phyloP scores from a whole-genome alignment of 139 green algal genomes.

The Micractinium conductrix region DNA sequence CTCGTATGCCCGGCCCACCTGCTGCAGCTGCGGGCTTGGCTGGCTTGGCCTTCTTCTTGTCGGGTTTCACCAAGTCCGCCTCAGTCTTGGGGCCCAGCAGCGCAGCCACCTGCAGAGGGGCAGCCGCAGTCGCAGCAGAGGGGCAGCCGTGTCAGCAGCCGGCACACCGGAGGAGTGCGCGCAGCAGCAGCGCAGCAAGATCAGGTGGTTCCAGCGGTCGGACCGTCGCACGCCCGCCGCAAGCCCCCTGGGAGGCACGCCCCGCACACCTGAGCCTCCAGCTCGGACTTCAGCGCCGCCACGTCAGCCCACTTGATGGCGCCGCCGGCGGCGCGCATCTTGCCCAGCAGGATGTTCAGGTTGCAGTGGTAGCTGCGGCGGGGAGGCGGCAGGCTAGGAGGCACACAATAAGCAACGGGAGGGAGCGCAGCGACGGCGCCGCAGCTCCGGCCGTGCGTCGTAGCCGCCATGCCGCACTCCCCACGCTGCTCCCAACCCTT shows the following conservation, averaged over 20 bases:
- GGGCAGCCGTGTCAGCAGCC: neutral
- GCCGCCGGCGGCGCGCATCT: slow-evolving; percentile 48
- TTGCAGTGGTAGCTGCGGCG: slow-evolving; percentile 77
- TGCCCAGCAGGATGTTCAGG: slow-evolving; percentile 73
- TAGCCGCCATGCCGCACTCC: neutral
- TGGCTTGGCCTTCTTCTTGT: slow-evolving; percentile 69
- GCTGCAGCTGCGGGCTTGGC: neutral
- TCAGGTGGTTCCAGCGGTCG: too few relatives aligned
- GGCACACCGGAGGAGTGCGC: too few relatives aligned
- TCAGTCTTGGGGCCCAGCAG: slow-evolving; percentile 91
- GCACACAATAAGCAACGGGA: too few relatives aligned
- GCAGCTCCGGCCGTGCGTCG: neutral
- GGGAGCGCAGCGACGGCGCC: neutral
- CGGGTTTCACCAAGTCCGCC: slow-evolving; percentile 76
- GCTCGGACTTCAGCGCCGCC: slow-evolving; percentile 51
- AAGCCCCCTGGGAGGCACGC: too few relatives aligned
- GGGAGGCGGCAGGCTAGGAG: too few relatives aligned
- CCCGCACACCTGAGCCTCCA: slow-evolving; percentile 47
- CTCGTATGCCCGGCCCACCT: slow-evolving; percentile 13
- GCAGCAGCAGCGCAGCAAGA: neutral
- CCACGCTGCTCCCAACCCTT: neutral
- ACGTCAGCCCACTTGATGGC: slow-evolving; percentile 87
- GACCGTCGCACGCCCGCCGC: too few relatives aligned
- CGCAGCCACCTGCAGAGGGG: slow-evolving; percentile 50
- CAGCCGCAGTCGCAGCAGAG: neutral